These are phyloP conservation scores for Metschnikowia koreensis DNA, from an alignment of 805 yeast species.

Conservation along the genomic window DNA sequence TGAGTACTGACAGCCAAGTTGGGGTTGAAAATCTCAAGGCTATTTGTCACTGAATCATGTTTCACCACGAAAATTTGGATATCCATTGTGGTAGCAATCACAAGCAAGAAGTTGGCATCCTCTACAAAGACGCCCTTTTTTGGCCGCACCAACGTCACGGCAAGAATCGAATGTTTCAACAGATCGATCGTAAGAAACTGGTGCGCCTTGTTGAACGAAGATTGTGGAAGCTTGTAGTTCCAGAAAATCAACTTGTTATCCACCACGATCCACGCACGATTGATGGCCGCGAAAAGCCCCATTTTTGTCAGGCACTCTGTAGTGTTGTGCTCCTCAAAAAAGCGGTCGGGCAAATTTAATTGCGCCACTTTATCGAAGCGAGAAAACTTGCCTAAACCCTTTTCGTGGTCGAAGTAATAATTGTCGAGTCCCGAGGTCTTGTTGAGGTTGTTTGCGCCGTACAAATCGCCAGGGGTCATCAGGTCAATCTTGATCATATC, in stretches of 20 bases:
- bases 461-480: conserved; percentile 56
- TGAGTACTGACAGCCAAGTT: conserved; percentile 76
- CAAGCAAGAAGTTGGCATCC: conserved; percentile 65
- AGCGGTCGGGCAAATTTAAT: conserved; percentile 74
- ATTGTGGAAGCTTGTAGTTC: conserved; percentile 65
- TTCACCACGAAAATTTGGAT: conserved; percentile 76
- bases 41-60: conserved; percentile 40
- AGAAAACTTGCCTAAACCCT: conserved; percentile 53
- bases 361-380: conserved; percentile 73
- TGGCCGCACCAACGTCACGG: conserved; percentile 79
- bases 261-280: conserved; percentile 80
- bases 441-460: conserved; percentile 55
- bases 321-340: conserved; percentile 67
- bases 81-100: conserved; percentile 78
- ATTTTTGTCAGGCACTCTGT: conserved; percentile 67
- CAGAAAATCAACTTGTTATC: conserved; percentile 83
- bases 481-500: conserved; percentile 57
- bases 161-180: conserved; percentile 69
- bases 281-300: conserved; percentile 81
- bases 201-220: conserved; percentile 39
- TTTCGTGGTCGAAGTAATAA: conserved; percentile 51
- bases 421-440: conserved; percentile 53
- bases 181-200: conserved; percentile 83
- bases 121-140: conserved; percentile 77
- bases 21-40: conserved; percentile 74